Base-by-base conservation (phyloP, 805 yeast genomes). In the Candida bentonensis region DNA sequence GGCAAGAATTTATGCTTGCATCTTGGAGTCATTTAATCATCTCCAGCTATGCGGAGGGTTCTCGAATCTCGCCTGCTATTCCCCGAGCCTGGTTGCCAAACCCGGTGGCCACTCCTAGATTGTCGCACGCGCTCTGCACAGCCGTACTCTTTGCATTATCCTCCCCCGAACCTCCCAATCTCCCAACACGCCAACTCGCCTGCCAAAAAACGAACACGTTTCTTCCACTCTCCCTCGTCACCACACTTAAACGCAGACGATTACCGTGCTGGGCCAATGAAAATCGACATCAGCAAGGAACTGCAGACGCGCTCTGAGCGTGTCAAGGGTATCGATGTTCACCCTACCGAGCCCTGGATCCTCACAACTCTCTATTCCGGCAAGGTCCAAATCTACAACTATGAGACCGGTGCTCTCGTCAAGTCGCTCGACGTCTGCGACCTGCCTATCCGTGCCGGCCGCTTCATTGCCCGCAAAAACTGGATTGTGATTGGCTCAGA, bases 401-500 rank as follows among this genome's bases (percentile, higher is more conserved):
- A 84, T 56, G 96, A 87, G 57, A 85, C 96, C 39, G 76, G 75
- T 56, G 65, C 86, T 23, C 70, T 83, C 40, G 89, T 92, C 53
- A 85, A 86, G 67, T 74, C 94, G 15, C 79, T 92, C 52, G 96
- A 88, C 60, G 96, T 88, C 44, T 82, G 96, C n/a, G 88, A 86
- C 54, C 78, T 88, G 48, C 99, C 99, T 2, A 89, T 89, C 4
- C 81, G 99, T 63, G 83, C 96, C 11, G 96, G 97, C 56, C 80
- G 80, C 54, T 92, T 92, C 58, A 79, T 92, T 59, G 92, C 97
- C 20, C 78, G 97, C 57, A 92, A 89, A 68, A 88, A 87, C 66
- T 92, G 98, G 98, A 76, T 94, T 57, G 82, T 88, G 47, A 87
- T 87, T 34, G 99, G 98, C 23, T 76, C 94, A 43, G 99, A 92